Base-by-base conservation (phyloP, 2,329 filamentous ascomycete species). In the Xylaria sp. region DNA sequence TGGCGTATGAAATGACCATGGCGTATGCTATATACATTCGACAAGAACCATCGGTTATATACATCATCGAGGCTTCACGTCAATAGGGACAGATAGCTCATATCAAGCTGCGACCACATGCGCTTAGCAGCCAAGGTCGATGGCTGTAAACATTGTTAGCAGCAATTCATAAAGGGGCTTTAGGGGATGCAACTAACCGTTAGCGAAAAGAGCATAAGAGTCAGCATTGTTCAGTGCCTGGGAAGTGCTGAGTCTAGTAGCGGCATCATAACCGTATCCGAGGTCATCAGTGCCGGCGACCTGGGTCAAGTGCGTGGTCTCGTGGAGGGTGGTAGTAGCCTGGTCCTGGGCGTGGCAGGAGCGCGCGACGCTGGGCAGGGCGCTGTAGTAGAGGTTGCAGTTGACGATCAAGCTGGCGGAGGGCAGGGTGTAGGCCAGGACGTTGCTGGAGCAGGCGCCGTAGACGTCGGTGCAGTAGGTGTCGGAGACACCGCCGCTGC, bases 211-310 rank as follows among this genome's bases (percentile, higher is more conserved):
- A 4, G 73, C 68, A 55, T 77, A 87, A 0, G 80, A 82, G 69
- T 89, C 86, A n/a, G 87, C 87, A 63, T 89, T 87, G 66, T 79
- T 76, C 7, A 88, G 68, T 54, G 85, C 84, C 67, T 82, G 72
- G 3, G 71, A 66, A 0, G 76, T 76, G 4, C 72, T 76, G 63
- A 89, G 70, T 4, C 72, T 68, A 11, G 71, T 65, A 61, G 84
- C 80, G 52, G 83, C 84, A 48, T 74, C 76, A 59, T 83, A 78
- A 2, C 76, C 70, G 66, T 87, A 88, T 34, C 76, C 80, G 55
- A 80, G 75, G 68, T 89, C 86, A 1, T 79, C 71, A 1, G 85
- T 88, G 7, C 84, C 83, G 58, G 82, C 83, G 62, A 73, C 74
- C 78, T 69, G 79, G 73, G n/a, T 80, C 77, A 80, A 63, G 69